These are phyloP conservation scores for Penicillium verhagenii DNA, from an alignment of 495 filamentous ascomycete species.

Conservation along the genomic window DNA sequence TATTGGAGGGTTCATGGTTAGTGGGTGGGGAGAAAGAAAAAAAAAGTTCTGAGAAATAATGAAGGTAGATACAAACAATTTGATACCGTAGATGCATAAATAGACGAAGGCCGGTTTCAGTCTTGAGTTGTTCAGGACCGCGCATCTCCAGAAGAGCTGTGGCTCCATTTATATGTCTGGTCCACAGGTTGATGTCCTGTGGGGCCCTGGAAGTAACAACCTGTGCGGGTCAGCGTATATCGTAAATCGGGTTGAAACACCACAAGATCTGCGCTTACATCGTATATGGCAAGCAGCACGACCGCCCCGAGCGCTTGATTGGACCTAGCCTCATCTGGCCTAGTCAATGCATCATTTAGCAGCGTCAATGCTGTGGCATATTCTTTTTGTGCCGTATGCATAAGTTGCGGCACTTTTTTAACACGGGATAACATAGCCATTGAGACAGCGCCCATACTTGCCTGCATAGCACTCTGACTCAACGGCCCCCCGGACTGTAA, in stretches of 20 bases:
- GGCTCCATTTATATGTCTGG: slow-evolving; percentile 60
- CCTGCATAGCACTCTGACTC: slow-evolving; percentile 39
- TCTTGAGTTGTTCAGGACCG: slow-evolving; percentile 56
- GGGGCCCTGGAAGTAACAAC: slow-evolving; percentile 49
- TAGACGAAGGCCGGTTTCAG: slow-evolving; percentile 52
- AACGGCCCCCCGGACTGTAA: slow-evolving; percentile 13
- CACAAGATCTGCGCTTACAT: slow-evolving; percentile 41
- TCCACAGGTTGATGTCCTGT: slow-evolving; percentile 51
- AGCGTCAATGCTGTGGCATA: slow-evolving; percentile 49
- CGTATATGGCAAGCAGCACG: slow-evolving; percentile 54
- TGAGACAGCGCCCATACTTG: slow-evolving; percentile 49
- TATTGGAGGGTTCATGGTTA: slow-evolving; percentile 1
- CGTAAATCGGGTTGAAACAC: too few species aligned
- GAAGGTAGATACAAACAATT: slow-evolving; percentile 30
- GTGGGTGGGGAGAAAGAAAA: not conserved
- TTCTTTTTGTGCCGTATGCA: slow-evolving; percentile 40
- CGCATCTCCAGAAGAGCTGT: slow-evolving; percentile 56
- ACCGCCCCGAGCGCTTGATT: slow-evolving; percentile 63
- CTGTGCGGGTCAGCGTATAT: slow-evolving; percentile 12
- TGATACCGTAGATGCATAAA: slow-evolving; percentile 56
- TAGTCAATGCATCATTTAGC: slow-evolving; percentile 53
- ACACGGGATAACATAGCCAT: slow-evolving; percentile 51
- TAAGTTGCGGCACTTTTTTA: slow-evolving; percentile 31
- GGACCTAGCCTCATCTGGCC: slow-evolving; percentile 53
- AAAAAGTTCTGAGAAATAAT: too few species aligned